Evolutionary conservation across 768 basidiomycete species (phyloP).

Genomic region (Gautieria morchelliformis): DNA sequence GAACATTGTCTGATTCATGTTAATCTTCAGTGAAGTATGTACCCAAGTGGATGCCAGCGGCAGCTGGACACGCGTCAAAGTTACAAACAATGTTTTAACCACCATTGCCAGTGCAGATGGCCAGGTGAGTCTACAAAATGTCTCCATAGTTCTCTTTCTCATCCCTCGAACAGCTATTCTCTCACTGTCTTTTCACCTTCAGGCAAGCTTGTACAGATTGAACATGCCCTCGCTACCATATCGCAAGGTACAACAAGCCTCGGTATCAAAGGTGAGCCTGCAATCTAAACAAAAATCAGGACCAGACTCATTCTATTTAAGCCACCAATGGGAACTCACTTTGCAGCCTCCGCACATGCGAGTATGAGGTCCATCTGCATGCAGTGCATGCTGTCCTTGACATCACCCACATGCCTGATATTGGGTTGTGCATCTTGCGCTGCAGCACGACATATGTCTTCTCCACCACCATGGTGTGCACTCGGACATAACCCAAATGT

Average conservation of each 20-base stretch:
- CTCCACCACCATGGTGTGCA: too few relatives aligned
- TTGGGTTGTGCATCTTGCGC: too few relatives aligned
- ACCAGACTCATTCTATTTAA: conserved; percentile 23
- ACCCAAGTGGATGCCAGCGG: too few relatives aligned
- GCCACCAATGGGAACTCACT: conserved; percentile 98
- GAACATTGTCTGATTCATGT: too few relatives aligned
- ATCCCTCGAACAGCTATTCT: conserved; percentile 63
- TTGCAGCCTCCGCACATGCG: too few relatives aligned
- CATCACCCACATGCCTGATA: too few relatives aligned
- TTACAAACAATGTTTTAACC: conserved; percentile 6
- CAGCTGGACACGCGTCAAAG: neutral
- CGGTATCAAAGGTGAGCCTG: conserved; percentile 84
- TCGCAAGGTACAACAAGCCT: conserved; percentile 92
- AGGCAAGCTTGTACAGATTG: conserved; percentile 98
- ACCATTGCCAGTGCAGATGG: conserved; percentile 75
- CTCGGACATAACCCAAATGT: too few relatives aligned
- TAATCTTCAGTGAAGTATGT: too few relatives aligned
- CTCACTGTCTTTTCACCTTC: conserved; percentile 99
- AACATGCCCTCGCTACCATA: conserved; percentile 96
- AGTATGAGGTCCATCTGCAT: too few relatives aligned
- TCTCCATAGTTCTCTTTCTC: neutral
- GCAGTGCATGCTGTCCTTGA: too few relatives aligned
- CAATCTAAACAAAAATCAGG: neutral
- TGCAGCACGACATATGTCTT: too few relatives aligned
- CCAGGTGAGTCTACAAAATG: conserved; percentile 32